Base-by-base conservation (phyloP, 1,139 yeast genomes). In the Meyerozyma athensensis region DNA sequence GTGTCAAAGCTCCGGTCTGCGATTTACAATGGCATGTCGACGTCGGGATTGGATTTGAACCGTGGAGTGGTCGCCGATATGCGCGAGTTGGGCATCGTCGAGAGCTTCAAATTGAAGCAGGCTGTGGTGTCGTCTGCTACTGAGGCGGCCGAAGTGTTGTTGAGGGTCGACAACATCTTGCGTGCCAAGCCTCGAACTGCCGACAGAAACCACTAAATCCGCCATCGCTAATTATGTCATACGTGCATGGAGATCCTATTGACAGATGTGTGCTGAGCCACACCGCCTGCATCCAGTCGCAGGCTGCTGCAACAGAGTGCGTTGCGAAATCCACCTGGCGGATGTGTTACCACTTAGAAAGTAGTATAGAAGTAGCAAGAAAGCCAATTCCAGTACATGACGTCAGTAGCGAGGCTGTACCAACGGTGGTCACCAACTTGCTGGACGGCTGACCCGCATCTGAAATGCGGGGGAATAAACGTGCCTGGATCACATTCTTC, bases 101-200 rank as follows among this genome's bases (percentile, higher is more conserved):
- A 92, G 65, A 82, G 95, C 43, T 92, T 75, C 66, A 92, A 89
- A 65, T 74, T 92, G 59, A 92, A 92, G 65, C 75, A 79, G 46
- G 96, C 97, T 1, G 98, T 94, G 21, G 97, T 92, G n/a, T 78
- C 90, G 8, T 83, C 95, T 38, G 98, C 98, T 6, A 74, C 96
- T 14, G 98, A 92, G 66, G 98, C 98, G 30, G 95, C 97, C 5
- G 97, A 92, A 65, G 92, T 94, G 39, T 74, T 92, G 48, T 71
- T 92, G 53, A 79, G 98, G 59, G 98, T 92, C 32, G 98, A 94
- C 60, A 90, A 92, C 61, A 92, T 92, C 48, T 86, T 94, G 48
- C 81, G 96, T 53, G 97, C 98, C 26, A 90, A 87, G 60, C 98
- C 98, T 44, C 78, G 98, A 65, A 90, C 97, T 35, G 96, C 97